Base-by-base conservation (phyloP, 768 basidiomycete genomes). In the Panaeolus papilionaceus region DNA sequence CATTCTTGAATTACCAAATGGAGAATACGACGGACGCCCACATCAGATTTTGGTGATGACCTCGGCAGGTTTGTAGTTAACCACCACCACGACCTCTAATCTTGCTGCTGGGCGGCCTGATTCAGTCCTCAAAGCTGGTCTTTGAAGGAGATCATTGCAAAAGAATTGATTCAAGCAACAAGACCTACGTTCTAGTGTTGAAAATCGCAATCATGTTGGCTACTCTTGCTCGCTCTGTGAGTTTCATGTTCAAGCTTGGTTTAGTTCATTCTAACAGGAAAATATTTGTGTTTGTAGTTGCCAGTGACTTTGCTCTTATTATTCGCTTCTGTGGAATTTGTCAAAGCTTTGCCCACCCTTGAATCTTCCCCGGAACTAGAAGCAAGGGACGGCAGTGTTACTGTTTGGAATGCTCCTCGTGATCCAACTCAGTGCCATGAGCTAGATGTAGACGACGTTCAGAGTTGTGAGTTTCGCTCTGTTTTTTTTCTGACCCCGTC, bases 381-480 rank as follows among this genome's bases (percentile, higher is more conserved):
- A 58, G 54, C 28, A 33, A 58, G 54, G 33, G 54, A 58, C 14
- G 54, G 54, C 14, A 58, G 54, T 58, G 54, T 58, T 33, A 58
- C 54, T 10, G 54, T 58, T 6, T 58, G 54, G 54, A 58, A 58
- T 58, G 54, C 54, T 37, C 54, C 54, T 37, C 54, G 54, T 58
- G 28, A 58, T 12, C 54, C 54, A n/a, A 58, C 28, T 58, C 54
- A 37, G 14, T 58, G 54, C 14, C 54, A 58, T 58, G 54, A 58
- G 20, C 42, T 68, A 26, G 67, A 70, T 64, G 67, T 64, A 62
- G 67, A 70, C 39, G 67, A 71, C 58, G 70, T 68, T 42, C 64
- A 39, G 44, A 68, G 65, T 40, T 64, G 67, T 68, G 44, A 64
- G 67, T 66, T 23, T 37, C 38, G 16, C 14, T 18, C 8, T 65